phyloP scores from a whole-genome alignment of 495 filamentous ascomycete genomes.

The Pseudomonodictys pantanalensis region DNA sequence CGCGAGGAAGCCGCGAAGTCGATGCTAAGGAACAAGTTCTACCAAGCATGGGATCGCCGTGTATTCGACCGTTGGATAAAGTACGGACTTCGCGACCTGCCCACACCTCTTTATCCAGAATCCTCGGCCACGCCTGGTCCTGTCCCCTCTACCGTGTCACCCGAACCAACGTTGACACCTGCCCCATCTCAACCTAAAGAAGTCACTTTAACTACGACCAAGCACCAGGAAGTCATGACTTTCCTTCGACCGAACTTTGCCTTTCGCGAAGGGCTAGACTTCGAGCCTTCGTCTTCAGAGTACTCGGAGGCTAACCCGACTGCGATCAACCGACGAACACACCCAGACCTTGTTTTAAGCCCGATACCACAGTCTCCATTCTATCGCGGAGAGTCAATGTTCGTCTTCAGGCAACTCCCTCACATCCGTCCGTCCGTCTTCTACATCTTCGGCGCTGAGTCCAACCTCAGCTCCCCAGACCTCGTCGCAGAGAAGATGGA shows the following conservation, averaged over 20 bases:
- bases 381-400: conserved; percentile 69
- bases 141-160: conserved; percentile 26
- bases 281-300: conserved; percentile 11
- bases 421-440: conserved; percentile 73
- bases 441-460: conserved; percentile 73
- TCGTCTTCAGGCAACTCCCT: conserved; percentile 62
- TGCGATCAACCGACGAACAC: conserved; percentile 39
- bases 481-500: conserved; percentile 56
- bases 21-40: conserved; percentile 40
- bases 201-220: conserved; percentile 42
- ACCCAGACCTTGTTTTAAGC: conserved; percentile 38
- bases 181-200: conserved; percentile 27
- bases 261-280: conserved; percentile 10
- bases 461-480: conserved; percentile 57
- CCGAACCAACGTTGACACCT: conserved; percentile 26
- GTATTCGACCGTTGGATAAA: conserved; percentile 42
- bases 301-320: conserved; percentile 29
- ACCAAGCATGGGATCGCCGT: conserved; percentile 41
- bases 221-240: conserved; percentile 46
- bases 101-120: conserved; percentile 39
- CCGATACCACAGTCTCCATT: conserved; percentile 54
- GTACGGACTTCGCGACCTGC: conserved; percentile 44
- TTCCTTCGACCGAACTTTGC: conserved; percentile 40
- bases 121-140: conserved; percentile 18
- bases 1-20: conserved; percentile 33